Conservation (phyloP, 2,329 filamentous ascomycete genomes). For the Paraphoma sp. region DNA sequence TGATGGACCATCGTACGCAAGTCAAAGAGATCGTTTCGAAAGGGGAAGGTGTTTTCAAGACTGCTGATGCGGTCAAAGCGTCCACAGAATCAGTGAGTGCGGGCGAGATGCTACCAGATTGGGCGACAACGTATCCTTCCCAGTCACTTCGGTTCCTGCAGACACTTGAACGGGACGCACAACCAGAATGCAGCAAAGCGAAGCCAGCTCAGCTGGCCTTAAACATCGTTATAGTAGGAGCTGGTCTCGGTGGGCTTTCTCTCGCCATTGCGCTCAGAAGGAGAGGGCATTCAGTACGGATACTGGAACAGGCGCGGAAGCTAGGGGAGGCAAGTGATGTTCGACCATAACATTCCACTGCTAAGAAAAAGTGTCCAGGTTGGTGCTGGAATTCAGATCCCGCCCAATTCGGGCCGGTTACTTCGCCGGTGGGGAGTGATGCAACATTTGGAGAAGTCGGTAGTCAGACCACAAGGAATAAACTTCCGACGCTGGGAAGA, state of each 20-base stretch:
- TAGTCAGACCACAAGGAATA: constrained; percentile 51
- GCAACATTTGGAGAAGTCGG: constrained; percentile 6
- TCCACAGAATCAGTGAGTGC: not conserved
- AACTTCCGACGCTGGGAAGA: constrained; percentile 61
- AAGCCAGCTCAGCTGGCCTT: not conserved
- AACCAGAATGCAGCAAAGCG: not conserved
- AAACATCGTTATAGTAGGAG: constrained; percentile 49
- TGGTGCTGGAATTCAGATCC: constrained; percentile 23
- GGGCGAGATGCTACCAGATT: not conserved
- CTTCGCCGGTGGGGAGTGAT: constrained; percentile 56
- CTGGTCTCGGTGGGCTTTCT: constrained; percentile 49
- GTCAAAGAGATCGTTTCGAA: too few relatives aligned
- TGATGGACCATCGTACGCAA: too few relatives aligned
- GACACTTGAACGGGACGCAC: not conserved
- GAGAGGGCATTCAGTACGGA: constrained; percentile 19
- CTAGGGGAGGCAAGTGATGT: constrained; percentile 45
- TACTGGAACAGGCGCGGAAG: constrained; percentile 11
- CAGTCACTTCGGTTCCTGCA: constrained; percentile 10
- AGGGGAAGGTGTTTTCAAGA: too few relatives aligned
- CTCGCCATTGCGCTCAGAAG: constrained; percentile 52
- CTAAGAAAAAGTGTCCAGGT: not conserved
- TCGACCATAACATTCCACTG: too few relatives aligned
- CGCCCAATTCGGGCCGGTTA: constrained; percentile 47
- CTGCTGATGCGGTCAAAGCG: not conserved
- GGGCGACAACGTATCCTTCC: constrained; percentile 3